Base-by-base conservation (phyloP, 768 basidiomycete genomes). In the Suillus tomentosus region DNA sequence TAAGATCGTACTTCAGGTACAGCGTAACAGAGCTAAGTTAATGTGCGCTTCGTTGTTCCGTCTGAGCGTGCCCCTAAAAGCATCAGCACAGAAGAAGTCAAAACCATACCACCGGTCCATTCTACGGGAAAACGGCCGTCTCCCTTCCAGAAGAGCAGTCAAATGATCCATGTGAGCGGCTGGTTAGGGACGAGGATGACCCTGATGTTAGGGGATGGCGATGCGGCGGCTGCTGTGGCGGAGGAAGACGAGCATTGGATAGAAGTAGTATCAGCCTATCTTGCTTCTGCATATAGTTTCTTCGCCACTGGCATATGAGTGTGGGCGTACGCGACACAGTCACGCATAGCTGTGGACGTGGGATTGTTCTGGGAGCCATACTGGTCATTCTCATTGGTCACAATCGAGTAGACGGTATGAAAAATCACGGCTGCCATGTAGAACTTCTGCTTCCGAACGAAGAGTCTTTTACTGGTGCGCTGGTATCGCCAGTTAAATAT, bases 301-400 rank as follows among this genome's bases (percentile, higher is more conserved):
- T 92, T 66, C 45, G 60, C 60, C 17, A 37, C 36, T 10, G 36
- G 36, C 36, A 27, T 58, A 15, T 42, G 13, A 42, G 24, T 31
- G 19, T 31, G 27, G 17, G 64, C 64, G 64, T 53, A 65, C 48
- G 24, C 24, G 57, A 58, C 24, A 42, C 5, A 36, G 45, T 91
- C 91, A 78, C 75, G 93, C 91, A 95, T 80, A 63, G 90, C 94
- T 34, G 78, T 79, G 77, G 95, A 96, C 1, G 86, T 92, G 15
- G 89, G 74, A 70, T 93, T 10, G 88, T 84, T 3, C 68, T 85
- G 82, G 19, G 84, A 84, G 54, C 86, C 86, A 67, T 85, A 83
- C 48, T 91, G 79, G 2, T 80, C 75, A 55, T 76, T 69, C 66
- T 86, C 83, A 53, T 85, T 82, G 19, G 87, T 88, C 68, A 96